phyloP scores from a whole-genome alignment of 257 asterid genomes.

The Fraxinus anomala region DNA sequence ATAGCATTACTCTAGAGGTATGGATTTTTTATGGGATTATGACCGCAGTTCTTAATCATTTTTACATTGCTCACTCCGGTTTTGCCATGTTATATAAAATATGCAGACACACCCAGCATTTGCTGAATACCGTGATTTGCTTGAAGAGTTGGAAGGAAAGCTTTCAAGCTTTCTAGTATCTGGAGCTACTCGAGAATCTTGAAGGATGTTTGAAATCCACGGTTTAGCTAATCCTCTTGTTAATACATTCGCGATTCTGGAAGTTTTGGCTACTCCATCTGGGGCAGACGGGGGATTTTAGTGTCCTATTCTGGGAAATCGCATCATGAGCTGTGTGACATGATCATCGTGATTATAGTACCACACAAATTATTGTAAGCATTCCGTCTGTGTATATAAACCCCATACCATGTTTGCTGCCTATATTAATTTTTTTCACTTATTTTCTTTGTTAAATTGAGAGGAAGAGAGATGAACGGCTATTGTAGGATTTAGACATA shows the following conservation, averaged over 20 bases:
- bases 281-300: not conserved
- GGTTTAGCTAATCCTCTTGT: not conserved
- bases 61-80: conserved; percentile 13
- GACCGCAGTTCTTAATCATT: conserved; percentile 2
- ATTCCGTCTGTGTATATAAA: conserved; percentile 35
- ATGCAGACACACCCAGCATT: conserved; percentile 71
- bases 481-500: conserved; percentile 30
- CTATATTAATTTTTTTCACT: conserved; percentile 4
- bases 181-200: no score
- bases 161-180: conserved; percentile 29
- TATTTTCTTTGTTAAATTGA: conserved; percentile 28
- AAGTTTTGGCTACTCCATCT: not conserved
- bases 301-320: not conserved
- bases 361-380: conserved; percentile 24
- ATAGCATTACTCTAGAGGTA: conserved; percentile 83
- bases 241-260: not conserved
- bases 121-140: conserved; percentile 76
- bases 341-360: conserved; percentile 19
- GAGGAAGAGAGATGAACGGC: conserved; percentile 21
- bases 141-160: conserved; percentile 75
- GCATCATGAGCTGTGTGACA: not conserved
- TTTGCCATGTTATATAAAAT: conserved; percentile 11
- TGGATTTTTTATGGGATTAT: conserved; percentile 15
- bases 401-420: conserved; percentile 17
- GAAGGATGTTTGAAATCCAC: conserved; percentile 27